A percentile compares a stretch with the other conserved stretches of the same genome.
phyloP scores from a whole-genome alignment of 805 yeast genomes.

The Starmerella apicola region DNA sequence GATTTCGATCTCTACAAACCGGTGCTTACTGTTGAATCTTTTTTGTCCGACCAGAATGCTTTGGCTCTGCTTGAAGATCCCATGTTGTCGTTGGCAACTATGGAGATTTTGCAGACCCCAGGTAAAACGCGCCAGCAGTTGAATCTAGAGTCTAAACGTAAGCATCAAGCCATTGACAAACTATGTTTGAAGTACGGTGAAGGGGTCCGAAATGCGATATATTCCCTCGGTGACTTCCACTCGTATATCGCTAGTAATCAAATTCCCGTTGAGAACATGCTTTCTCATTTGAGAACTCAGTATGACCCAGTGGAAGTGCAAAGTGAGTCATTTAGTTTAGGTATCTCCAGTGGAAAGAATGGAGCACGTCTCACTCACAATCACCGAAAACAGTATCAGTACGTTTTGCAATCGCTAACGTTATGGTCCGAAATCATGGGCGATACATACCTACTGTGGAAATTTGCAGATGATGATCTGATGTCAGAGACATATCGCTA shows the following conservation, averaged over 20 bases:
- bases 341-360: constrained; percentile 50
- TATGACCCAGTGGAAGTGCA: constrained; percentile 27
- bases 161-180: constrained; percentile 56
- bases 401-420: constrained; percentile 61
- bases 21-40: constrained; percentile 45
- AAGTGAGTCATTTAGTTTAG: constrained; percentile 33
- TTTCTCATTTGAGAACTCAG: constrained; percentile 38
- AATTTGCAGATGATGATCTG: constrained; percentile 60
- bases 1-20: constrained; percentile 69
- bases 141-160: constrained; percentile 46
- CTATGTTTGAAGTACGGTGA: constrained; percentile 39
- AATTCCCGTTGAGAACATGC: constrained; percentile 52
- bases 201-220: constrained; percentile 44
- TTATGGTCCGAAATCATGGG: constrained; percentile 69
- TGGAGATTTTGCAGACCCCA: constrained; percentile 51
- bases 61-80: constrained; percentile 43
- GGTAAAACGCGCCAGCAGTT: constrained; percentile 44
- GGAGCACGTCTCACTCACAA: constrained; percentile 66
- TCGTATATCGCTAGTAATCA: constrained; percentile 59
- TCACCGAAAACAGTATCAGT: constrained; percentile 59
- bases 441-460: constrained; percentile 69
- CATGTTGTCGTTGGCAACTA: constrained; percentile 49
- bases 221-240: constrained; percentile 70
- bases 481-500: constrained; percentile 40
- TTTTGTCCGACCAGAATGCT: constrained; percentile 33